These are phyloP conservation scores for Tricladium varicosporioides DNA, from an alignment of 2,329 filamentous ascomycete species.

Conservation along the genomic window DNA sequence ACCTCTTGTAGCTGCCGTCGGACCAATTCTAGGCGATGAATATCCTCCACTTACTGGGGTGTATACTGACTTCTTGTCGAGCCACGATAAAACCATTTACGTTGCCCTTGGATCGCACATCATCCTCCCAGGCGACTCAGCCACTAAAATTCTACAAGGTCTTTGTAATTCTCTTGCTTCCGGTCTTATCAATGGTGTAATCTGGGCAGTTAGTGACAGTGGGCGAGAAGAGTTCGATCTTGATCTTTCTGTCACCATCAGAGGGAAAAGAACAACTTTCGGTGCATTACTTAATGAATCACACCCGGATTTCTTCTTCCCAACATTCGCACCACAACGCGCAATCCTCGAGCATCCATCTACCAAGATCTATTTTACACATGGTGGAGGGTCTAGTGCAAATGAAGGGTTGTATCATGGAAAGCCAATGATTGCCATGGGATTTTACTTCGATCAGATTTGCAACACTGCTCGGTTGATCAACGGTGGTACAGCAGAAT, in stretches of 20 bases:
- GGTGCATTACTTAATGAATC: background rate
- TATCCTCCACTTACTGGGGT: constrained; percentile 34
- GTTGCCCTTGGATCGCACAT: constrained; percentile 44
- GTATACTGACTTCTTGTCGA: constrained; percentile 32
- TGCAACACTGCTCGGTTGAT: constrained; percentile 1
- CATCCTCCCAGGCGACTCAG: constrained; percentile 31
- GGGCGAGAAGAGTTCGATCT: background rate
- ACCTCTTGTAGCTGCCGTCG: constrained; percentile 39
- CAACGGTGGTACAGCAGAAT: background rate
- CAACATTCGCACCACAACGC: background rate
- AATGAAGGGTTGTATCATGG: constrained; percentile 5
- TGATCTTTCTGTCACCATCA: background rate
- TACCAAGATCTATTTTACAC: constrained; percentile 1
- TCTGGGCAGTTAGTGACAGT: constrained; percentile 36
- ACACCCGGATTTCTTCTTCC: background rate
- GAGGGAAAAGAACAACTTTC: background rate
- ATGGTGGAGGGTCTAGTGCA: constrained; percentile 4
- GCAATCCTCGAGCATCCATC: constrained; percentile 2
- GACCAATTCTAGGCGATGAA: constrained; percentile 39
- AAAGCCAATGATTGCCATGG: background rate
- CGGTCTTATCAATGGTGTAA: constrained; percentile 38
- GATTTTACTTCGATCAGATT: constrained; percentile 1
- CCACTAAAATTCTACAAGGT: constrained; percentile 35
- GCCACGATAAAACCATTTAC: constrained; percentile 38
- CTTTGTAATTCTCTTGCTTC: constrained; percentile 29